Conservation (phyloP, 352 stramenopile species). For the Pythium grandisporangium region DNA sequence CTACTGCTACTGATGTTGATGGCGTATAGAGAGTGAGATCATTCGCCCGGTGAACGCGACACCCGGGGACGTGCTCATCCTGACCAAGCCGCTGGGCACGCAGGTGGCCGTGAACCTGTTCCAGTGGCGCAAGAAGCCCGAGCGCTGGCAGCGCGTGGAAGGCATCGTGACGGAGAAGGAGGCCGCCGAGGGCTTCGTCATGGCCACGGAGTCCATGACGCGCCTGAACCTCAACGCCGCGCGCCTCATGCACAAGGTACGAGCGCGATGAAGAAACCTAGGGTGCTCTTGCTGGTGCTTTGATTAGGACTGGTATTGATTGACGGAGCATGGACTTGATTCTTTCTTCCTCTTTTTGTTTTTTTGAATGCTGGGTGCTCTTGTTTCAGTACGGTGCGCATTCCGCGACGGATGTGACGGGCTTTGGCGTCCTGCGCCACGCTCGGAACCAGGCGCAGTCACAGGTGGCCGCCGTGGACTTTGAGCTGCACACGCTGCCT, state of each 20-base stretch:
- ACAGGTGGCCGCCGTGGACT: conserved; percentile 79
- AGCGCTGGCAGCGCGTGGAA: conserved; percentile 72
- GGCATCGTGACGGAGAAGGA: conserved; percentile 50
- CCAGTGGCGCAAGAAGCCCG: conserved; percentile 85
- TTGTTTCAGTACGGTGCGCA: conserved; percentile 71
- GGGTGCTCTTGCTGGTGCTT: no score
- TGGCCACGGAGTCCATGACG: conserved; percentile 91
- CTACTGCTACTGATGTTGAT: no score
- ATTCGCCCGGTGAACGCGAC: conserved; percentile 87
- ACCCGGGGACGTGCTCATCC: conserved; percentile 86
- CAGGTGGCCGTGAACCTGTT: conserved; percentile 92
- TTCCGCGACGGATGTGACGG: conserved; percentile 94
- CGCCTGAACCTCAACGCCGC: conserved; percentile 89
- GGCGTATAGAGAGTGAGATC: conserved; percentile 59
- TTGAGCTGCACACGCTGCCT: conserved; percentile 91
- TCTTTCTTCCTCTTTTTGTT: background rate
- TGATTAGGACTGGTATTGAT: no score
- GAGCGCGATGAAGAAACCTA: no score
- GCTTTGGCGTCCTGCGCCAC: conserved; percentile 93
- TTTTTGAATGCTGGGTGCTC: background rate
- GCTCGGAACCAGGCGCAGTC: conserved; percentile 91
- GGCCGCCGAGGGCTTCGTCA: conserved; percentile 85
- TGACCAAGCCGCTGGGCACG: conserved; percentile 93
- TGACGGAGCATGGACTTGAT: background rate
- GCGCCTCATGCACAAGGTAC: conserved; percentile 86